phyloP scores from a whole-genome alignment of 306 rosid species.

The Malus sieversii region DNA sequence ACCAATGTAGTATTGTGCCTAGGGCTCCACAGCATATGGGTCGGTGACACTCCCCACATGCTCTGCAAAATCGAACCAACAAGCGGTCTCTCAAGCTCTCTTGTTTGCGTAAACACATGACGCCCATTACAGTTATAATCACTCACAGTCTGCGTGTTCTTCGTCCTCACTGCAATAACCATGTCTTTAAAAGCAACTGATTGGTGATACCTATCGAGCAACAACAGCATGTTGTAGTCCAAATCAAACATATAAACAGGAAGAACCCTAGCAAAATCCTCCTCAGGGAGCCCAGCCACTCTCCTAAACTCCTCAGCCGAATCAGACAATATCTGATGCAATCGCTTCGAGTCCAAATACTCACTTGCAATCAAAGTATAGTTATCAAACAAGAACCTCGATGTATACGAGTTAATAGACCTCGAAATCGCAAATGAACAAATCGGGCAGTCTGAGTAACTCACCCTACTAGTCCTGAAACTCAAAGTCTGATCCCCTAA shows the following conservation, averaged over 20 bases:
- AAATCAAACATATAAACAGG: slow-evolving; percentile 90
- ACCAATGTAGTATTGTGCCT: slow-evolving; percentile 78
- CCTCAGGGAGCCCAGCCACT: slow-evolving; percentile 53
- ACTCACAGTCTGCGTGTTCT: slow-evolving; percentile 77
- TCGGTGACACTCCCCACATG: slow-evolving; percentile 98
- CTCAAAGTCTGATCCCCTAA: slow-evolving; percentile 61
- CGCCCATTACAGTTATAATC: slow-evolving; percentile 90
- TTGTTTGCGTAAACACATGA: slow-evolving; percentile 58
- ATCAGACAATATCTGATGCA: slow-evolving; percentile 77
- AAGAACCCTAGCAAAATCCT: slow-evolving; percentile 61
- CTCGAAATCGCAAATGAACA: slow-evolving; percentile 72
- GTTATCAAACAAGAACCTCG: slow-evolving; percentile 82
- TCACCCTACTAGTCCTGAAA: slow-evolving; percentile 44
- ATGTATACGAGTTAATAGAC: slow-evolving; percentile 68
- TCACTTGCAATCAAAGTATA: slow-evolving; percentile 90
- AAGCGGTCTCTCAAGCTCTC: slow-evolving; percentile 81
- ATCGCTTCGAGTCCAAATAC: slow-evolving; percentile 81
- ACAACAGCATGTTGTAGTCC: slow-evolving; percentile 39
- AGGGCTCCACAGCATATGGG: slow-evolving; percentile 78
- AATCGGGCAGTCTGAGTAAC: slow-evolving; percentile 42
- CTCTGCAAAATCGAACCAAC: slow-evolving; percentile 93
- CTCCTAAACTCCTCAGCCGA: slow-evolving; percentile 65
- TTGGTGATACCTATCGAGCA: slow-evolving; percentile 87
- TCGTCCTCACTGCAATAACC: slow-evolving; percentile 93
- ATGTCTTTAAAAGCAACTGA: slow-evolving; percentile 86